phyloP scores from a whole-genome alignment of 352 stramenopile species.

The Globisporangium orthogonon region DNA sequence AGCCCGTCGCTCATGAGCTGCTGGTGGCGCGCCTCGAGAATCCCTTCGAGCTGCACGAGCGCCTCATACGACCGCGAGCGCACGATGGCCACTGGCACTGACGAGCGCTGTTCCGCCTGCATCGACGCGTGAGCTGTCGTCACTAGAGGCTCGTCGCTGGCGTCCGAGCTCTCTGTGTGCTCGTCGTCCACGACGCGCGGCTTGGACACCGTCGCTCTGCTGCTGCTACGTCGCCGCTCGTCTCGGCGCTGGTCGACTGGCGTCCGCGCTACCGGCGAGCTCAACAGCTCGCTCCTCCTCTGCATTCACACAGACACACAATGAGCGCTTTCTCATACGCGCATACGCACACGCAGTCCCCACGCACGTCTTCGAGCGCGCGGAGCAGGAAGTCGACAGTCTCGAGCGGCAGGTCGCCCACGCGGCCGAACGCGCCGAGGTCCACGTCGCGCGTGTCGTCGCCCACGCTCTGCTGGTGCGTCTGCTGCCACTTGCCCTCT shows the following conservation, averaged over 20 bases:
- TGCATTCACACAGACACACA: constrained; percentile 8
- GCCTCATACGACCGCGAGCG: constrained; percentile 70
- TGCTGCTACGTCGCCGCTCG: not conserved
- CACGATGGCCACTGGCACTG: constrained; percentile 5
- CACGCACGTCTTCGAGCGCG: constrained; percentile 53
- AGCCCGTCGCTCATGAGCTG: constrained; percentile 54
- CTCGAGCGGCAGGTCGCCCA: constrained; percentile 46
- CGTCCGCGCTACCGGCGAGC: not conserved
- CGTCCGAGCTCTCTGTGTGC: constrained; percentile 8
- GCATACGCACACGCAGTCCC: not conserved
- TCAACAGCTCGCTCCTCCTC: constrained; percentile 37
- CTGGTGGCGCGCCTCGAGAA: constrained; percentile 66
- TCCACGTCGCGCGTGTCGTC: constrained; percentile 7
- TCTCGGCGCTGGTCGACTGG: not conserved
- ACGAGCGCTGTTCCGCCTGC: not conserved
- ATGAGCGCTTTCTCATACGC: not conserved
- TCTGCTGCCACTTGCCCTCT: not conserved
- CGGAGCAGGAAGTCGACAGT: constrained; percentile 67
- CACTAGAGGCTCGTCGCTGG: not conserved
- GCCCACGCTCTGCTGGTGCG: not conserved
- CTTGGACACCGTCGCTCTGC: not conserved
- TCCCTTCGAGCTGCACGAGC: constrained; percentile 62
- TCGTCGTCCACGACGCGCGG: constrained; percentile 2
- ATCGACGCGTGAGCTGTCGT: not conserved
- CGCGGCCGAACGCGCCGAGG: constrained; percentile 36